A percentile compares a stretch with the other conserved stretches of the same genome.
These are phyloP conservation scores for Colletotrichum coccodes DNA, from an alignment of 2,329 filamentous ascomycete species.

Conservation along the genomic window DNA sequence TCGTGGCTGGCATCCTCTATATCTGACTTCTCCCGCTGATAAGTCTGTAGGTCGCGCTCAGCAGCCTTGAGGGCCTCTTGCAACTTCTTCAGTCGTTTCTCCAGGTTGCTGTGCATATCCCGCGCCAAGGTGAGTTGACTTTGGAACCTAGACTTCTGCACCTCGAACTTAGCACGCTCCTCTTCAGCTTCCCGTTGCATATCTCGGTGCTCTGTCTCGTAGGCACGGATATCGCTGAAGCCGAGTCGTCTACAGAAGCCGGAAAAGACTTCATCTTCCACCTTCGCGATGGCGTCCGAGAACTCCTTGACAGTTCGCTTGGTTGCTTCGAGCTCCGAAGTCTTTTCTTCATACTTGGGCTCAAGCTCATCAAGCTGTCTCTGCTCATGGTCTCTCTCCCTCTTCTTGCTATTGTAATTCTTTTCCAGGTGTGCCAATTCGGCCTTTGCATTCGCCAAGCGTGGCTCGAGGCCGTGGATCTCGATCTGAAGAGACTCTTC, in stretches of 20 bases:
- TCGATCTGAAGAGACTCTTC: slow-evolving; percentile 87
- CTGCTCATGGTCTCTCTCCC: slow-evolving; percentile 79
- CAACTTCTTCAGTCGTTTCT: slow-evolving; percentile 75
- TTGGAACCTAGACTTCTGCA: slow-evolving; percentile 82
- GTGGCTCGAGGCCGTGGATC: slow-evolving; percentile 81
- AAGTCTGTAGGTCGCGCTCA: slow-evolving; percentile 73
- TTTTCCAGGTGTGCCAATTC: slow-evolving; percentile 83
- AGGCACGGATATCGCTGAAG: slow-evolving; percentile 89
- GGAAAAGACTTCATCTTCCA: slow-evolving; percentile 89
- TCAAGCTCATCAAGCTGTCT: slow-evolving; percentile 79
- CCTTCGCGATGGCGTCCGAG: slow-evolving; percentile 74
- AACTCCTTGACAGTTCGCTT: slow-evolving; percentile 62
- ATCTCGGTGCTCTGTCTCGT: slow-evolving; percentile 92
- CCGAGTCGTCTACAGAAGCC: slow-evolving; percentile 88
- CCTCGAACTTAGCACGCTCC: slow-evolving; percentile 86
- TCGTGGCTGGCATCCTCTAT: slow-evolving; percentile 79
- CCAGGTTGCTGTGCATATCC: slow-evolving; percentile 64
- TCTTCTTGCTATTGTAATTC: slow-evolving; percentile 86
- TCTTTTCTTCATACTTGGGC: slow-evolving; percentile 81
- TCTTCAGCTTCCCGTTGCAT: slow-evolving; percentile 90
- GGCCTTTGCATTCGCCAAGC: slow-evolving; percentile 75
- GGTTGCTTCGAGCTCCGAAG: slow-evolving; percentile 71
- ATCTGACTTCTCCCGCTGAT: slow-evolving; percentile 77
- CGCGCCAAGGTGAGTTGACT: slow-evolving; percentile 68
- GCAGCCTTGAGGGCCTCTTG: slow-evolving; percentile 74